phyloP scores from a whole-genome alignment of 2,329 filamentous ascomycete species.

The Rachicladosporium sp. region DNA sequence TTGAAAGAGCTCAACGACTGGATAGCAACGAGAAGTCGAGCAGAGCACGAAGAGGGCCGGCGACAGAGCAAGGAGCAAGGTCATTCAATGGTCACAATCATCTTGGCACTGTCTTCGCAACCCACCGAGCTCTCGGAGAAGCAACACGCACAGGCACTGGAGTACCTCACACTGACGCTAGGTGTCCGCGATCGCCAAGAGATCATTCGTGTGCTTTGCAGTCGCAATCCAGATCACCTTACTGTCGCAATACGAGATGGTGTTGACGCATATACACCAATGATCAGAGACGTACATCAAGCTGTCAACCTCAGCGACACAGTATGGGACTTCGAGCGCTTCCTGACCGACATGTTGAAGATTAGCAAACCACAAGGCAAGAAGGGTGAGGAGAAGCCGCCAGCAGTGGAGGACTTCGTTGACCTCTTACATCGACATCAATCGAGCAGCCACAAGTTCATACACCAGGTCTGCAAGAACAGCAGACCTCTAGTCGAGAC shows the following conservation, averaged over 20 bases:
- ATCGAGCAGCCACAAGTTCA: conserved; percentile 52
- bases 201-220: conserved; percentile 55
- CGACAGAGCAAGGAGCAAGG: conserved; percentile 39
- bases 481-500: conserved; percentile 53
- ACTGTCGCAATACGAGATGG: conserved; percentile 54
- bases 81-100: conserved; percentile 53
- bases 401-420: conserved; percentile 62
- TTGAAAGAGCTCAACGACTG: conserved; percentile 50
- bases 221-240: conserved; percentile 57
- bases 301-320: conserved; percentile 59
- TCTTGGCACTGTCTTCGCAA: conserved; percentile 44
- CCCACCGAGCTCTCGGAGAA: conserved; percentile 39
- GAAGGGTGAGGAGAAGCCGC: conserved; percentile 25
- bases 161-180: conserved; percentile 60
- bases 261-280: conserved; percentile 58
- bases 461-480: conserved; percentile 56
- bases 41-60: conserved; percentile 48
- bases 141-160: conserved; percentile 53
- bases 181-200: conserved; percentile 62
- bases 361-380: conserved; percentile 26
- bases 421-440: conserved; percentile 53
- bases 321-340: conserved; percentile 52
- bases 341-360: conserved; percentile 60
- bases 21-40: conserved; percentile 35
- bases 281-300: conserved; percentile 60